phyloP scores from a whole-genome alignment of 1,284 basidiomycete species.

The Taiwanofungus camphoratus region DNA sequence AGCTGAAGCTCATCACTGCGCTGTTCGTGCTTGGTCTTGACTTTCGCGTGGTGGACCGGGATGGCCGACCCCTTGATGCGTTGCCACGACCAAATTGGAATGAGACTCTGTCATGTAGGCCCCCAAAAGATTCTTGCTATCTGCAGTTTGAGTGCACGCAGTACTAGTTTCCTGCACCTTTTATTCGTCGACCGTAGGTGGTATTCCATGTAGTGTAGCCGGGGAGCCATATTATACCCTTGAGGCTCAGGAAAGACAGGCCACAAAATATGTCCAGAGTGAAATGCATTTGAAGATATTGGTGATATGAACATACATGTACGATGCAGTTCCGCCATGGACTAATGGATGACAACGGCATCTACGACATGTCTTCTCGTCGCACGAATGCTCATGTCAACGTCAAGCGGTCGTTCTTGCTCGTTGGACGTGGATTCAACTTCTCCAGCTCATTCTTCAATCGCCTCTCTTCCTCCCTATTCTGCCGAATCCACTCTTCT shows the following conservation, averaged over 20 bases:
- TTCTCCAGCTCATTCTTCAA: slow-evolving; percentile 26
- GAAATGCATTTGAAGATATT: not conserved
- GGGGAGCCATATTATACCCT: not conserved
- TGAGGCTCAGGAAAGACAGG: too few relatives aligned
- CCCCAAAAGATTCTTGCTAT: slow-evolving; percentile 45
- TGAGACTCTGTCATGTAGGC: slow-evolving; percentile 53
- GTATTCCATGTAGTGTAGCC: not conserved
- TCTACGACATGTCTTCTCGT: not conserved
- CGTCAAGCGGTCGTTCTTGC: slow-evolving; percentile 2
- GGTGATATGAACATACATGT: not conserved
- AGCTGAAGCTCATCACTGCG: slow-evolving; percentile 62
- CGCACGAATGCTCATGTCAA: slow-evolving; percentile 1
- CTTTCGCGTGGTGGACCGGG: slow-evolving; percentile 46
- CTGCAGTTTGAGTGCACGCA: slow-evolving; percentile 26
- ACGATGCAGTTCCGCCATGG: not conserved
- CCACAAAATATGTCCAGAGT: not conserved
- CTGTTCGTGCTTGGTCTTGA: slow-evolving; percentile 59
- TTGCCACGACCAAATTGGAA: slow-evolving; percentile 65
- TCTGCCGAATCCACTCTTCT: slow-evolving; percentile 36
- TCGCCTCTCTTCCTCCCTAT: slow-evolving; percentile 38
- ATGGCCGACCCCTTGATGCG: slow-evolving; percentile 37
- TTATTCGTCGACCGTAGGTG: not conserved
- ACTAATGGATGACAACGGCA: not conserved
- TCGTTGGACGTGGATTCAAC: slow-evolving; percentile 9
- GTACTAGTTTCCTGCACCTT: not conserved